Evolutionary conservation across 2,329 filamentous ascomycete species (phyloP).

Genomic region (Eutypella sp.): DNA sequence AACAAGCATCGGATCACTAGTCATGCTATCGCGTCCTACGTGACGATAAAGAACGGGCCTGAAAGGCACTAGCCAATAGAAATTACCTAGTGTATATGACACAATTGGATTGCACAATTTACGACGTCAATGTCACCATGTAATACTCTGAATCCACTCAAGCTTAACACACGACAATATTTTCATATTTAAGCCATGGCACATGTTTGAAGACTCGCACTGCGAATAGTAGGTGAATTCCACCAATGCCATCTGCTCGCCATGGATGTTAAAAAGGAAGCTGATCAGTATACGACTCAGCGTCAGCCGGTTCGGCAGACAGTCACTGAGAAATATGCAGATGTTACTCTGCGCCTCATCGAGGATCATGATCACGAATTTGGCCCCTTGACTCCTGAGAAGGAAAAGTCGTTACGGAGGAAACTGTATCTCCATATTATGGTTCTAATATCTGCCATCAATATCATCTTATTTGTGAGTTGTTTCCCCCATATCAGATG

Average conservation of each 20-base stretch:
- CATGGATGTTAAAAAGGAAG: not conserved
- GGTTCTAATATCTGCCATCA: conserved; percentile 27
- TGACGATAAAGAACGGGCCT: not conserved
- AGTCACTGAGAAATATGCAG: conserved; percentile 22
- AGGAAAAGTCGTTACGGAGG: conserved; percentile 24
- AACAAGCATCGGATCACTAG: not conserved
- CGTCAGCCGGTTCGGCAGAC: not conserved
- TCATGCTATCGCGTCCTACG: not conserved
- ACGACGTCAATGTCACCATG: not conserved
- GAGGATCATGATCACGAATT: conserved; percentile 29
- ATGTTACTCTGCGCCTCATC: conserved; percentile 31
- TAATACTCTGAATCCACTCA: not conserved
- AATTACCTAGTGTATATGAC: not conserved
- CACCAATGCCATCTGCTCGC: not conserved
- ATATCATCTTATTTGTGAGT: conserved; percentile 20
- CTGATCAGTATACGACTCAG: not conserved
- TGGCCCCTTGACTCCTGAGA: conserved; percentile 26
- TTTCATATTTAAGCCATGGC: not conserved
- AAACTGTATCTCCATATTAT: conserved; percentile 31
- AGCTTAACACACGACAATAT: not conserved
- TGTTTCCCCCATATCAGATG: not conserved
- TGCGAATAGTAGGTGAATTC: not conserved
- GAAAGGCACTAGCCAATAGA: not conserved
- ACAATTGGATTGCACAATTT: not conserved
- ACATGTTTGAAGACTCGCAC: not conserved